Base-by-base conservation (phyloP, 2,329 filamentous ascomycete species). In the Tolypocladium paradoxum region DNA sequence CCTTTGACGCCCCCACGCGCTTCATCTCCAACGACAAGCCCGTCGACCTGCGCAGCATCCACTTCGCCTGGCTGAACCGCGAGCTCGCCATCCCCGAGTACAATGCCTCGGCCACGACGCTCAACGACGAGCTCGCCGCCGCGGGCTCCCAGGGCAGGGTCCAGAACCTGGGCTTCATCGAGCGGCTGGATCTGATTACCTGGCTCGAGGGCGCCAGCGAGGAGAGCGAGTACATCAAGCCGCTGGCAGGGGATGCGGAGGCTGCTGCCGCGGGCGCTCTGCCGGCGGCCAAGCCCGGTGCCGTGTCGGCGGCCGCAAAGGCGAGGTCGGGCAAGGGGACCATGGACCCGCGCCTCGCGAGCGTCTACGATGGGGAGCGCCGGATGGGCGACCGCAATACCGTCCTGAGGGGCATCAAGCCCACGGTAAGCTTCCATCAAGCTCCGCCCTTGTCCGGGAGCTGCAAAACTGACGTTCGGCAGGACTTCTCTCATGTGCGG, bases 401-500 rank as follows among this genome's bases (percentile, higher is more conserved):
- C 36, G 81, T 90, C 11, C 74, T 99, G 53, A 78, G 90, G 55
- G 93, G 93, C 2, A 84, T 90, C 64, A 97, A 96, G 70, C 85
- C 88, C 48, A 91, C 88, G 43, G 91, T 95, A 76, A 61, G 84
- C 71, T 27, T 40, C 16, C 48, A 22, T 35, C 16, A 14, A 18
- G 20, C 34, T 35, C 8, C 9, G 43, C 43, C 7, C 20, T 35
- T 14, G 12, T 8, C 2, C 16, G 34, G 33, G 9, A n/a, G 2
- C 38, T 31, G n/a, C 33, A 34, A n/a, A 22, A 22, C 50, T 61
- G 43, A 63, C 29, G n/a, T 49, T 14, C 9, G 0, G 8, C 43
- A 96, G 89, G 93, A 99, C 72, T 97, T 97, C 70, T 92, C 90
- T 18, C 85, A 91, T 63, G 87, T 96, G 58, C 88, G 91, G 63